These are phyloP conservation scores for Aspergillus sp. DNA, from an alignment of 2,329 filamentous ascomycete genomes.

Conservation along the genomic window DNA sequence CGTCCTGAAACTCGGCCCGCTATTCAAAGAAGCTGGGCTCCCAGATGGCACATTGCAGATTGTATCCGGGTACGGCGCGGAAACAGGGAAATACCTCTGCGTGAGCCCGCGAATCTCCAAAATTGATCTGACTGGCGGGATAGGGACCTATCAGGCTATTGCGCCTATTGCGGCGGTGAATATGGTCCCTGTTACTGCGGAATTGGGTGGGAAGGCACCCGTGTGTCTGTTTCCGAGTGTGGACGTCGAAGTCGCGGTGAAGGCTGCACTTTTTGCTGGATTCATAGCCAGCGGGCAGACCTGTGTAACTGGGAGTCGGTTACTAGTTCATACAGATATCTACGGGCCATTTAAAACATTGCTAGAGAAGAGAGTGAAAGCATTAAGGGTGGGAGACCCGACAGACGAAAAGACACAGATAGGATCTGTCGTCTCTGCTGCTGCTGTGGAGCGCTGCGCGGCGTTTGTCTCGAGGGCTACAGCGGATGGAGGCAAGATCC, in stretches of 20 bases:
- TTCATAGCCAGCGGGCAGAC: constrained; percentile 59
- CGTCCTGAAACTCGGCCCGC: constrained; percentile 38
- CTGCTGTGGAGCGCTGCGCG: constrained; percentile 42
- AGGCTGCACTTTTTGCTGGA: constrained; percentile 40
- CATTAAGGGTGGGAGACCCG: constrained; percentile 57
- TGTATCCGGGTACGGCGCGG: constrained; percentile 54
- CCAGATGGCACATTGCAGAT: constrained; percentile 46
- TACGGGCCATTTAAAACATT: constrained; percentile 41
- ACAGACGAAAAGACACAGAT: constrained; percentile 60
- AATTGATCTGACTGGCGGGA: constrained; percentile 36
- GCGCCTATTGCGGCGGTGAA: constrained; percentile 33
- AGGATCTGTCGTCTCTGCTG: constrained; percentile 60
- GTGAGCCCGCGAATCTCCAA: constrained; percentile 32
- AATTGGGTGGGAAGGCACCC: constrained; percentile 40
- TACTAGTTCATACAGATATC: constrained; percentile 52
- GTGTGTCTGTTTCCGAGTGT: constrained; percentile 35
- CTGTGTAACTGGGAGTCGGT: constrained; percentile 56
- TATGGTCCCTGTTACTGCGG: constrained; percentile 35
- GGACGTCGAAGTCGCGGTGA: constrained; percentile 30
- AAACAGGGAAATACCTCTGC: constrained; percentile 41
- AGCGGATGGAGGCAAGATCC: constrained; percentile 40
- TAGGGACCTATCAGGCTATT: constrained; percentile 34
- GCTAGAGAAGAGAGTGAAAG: constrained; percentile 50
- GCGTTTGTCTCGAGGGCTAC: constrained; percentile 30
- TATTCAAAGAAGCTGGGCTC: constrained; percentile 45